A percentile compares a stretch with the other conserved stretches of the same genome.
Conservation (phyloP, 169 alveolate species). For the Miamiensis avidus region DNA sequence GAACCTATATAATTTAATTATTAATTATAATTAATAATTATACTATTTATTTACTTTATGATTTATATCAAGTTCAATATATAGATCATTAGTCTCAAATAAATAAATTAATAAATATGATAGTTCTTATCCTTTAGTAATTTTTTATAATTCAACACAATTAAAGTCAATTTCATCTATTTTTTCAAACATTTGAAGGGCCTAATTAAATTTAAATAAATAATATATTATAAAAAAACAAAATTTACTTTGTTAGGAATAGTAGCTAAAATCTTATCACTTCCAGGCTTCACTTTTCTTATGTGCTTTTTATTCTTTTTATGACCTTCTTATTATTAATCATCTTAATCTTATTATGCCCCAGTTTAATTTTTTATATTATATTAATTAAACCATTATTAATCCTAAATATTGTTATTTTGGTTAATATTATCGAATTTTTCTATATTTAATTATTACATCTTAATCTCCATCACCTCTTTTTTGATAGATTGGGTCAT, state of each 20-base stretch:
- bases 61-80: conserved; percentile 7
- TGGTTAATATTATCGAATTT: not conserved
- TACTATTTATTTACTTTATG: not conserved
- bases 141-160: conserved; percentile 23
- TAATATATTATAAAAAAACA: too few species aligned
- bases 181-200: not conserved
- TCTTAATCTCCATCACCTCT: not conserved
- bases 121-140: conserved; percentile 12
- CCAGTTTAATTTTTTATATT: too few species aligned
- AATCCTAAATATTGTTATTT: not conserved
- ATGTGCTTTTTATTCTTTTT: not conserved
- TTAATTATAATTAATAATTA: too few species aligned
- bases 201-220: not conserved
- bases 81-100: conserved; percentile 12
- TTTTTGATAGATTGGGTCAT: conserved; percentile 1
- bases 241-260: not conserved
- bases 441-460: not conserved
- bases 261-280: not conserved
- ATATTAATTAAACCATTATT: conserved; percentile 8
- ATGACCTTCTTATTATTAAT: not conserved
- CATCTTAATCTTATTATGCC: not conserved
- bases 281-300: not conserved
- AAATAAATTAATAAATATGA: conserved; percentile 18
- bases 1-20: too few species aligned
- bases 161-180: conserved; percentile 5